Percentiles rank a stretch among this genome's conserved stretches.
Evolutionary conservation across 2,329 filamentous ascomycete genomes (phyloP).

Genomic region (Calonectria montana): DNA sequence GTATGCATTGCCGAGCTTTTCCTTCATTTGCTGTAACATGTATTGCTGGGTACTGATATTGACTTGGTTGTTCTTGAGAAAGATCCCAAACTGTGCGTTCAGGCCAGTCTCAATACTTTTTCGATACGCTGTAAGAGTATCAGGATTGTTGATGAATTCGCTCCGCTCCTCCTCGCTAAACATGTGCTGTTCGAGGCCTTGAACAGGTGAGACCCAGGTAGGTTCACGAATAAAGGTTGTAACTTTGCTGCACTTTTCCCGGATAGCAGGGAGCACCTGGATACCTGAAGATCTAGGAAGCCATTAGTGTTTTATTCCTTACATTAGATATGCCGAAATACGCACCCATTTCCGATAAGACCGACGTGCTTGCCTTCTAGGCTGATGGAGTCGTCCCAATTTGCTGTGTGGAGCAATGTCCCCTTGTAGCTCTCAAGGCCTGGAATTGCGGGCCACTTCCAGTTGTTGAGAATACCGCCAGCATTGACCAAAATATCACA

Average conservation of each 20-base stretch:
- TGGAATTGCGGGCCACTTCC: slow-evolving; percentile 63
- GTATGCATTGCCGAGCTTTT: slow-evolving; percentile 54
- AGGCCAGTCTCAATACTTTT: slow-evolving; percentile 58
- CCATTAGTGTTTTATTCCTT: background rate
- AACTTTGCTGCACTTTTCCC: slow-evolving; percentile 52
- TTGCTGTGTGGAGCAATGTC: slow-evolving; percentile 63
- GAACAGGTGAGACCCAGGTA: slow-evolving; percentile 60
- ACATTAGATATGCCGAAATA: background rate
- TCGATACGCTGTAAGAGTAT: slow-evolving; percentile 52
- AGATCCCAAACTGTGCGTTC: slow-evolving; percentile 59
- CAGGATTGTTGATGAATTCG: slow-evolving; percentile 54
- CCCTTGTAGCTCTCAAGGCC: slow-evolving; percentile 60
- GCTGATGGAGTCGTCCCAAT: slow-evolving; percentile 58
- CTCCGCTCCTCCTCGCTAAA: slow-evolving; percentile 53
- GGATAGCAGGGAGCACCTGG: slow-evolving; percentile 61
- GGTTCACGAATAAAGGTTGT: slow-evolving; percentile 63
- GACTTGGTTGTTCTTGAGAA: slow-evolving; percentile 54
- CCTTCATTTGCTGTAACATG: slow-evolving; percentile 54
- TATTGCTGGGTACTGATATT: slow-evolving; percentile 54
- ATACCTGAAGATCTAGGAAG: slow-evolving; percentile 52
- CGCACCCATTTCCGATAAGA: slow-evolving; percentile 55
- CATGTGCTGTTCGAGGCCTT: slow-evolving; percentile 55
- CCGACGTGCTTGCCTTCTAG: slow-evolving; percentile 53
- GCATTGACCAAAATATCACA: slow-evolving; percentile 63
- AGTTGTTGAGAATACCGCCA: slow-evolving; percentile 60